A percentile compares a stretch with the other conserved stretches of the same genome.
Evolutionary conservation across 2,329 filamentous ascomycete genomes (phyloP).

Genomic region (Arthroderma sp.): DNA sequence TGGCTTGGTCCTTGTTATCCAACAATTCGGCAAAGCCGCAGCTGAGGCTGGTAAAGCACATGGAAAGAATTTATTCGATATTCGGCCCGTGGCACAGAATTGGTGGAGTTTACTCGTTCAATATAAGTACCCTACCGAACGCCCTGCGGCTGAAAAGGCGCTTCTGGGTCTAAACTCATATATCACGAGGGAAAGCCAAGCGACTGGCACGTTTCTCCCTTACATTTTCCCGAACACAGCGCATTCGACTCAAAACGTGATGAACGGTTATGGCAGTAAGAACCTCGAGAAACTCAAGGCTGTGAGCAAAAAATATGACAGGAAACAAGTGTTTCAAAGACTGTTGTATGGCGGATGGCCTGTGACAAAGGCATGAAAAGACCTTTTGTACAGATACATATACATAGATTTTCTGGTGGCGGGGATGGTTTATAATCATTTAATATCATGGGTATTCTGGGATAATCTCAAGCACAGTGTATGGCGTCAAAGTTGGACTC

Average conservation of each 20-base stretch:
- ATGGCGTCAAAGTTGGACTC: no score
- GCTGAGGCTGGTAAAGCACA: no score
- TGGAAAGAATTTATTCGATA: background rate
- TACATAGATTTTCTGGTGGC: no score
- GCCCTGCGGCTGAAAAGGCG: no score
- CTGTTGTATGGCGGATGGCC: conserved; percentile 3
- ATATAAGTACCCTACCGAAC: background rate
- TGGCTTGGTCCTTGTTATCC: no score
- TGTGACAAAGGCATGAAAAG: background rate
- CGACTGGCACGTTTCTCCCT: background rate
- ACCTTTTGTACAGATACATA: no score
- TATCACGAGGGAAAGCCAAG: no score
- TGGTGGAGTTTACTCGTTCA: background rate
- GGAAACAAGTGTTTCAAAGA: conserved; percentile 5
- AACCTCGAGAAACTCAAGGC: conserved; percentile 3
- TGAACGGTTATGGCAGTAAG: conserved; percentile 1
- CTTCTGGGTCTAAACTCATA: no score
- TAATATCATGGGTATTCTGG: no score
- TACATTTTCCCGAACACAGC: conserved; percentile 34
- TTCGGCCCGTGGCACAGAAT: background rate
- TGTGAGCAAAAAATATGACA: conserved; percentile 5
- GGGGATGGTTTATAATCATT: no score
- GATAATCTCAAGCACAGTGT: no score
- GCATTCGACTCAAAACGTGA: conserved; percentile 27
- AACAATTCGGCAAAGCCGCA: no score